phyloP scores from a whole-genome alignment of 2,329 filamentous ascomycete species.

The Kalmusia sp. region DNA sequence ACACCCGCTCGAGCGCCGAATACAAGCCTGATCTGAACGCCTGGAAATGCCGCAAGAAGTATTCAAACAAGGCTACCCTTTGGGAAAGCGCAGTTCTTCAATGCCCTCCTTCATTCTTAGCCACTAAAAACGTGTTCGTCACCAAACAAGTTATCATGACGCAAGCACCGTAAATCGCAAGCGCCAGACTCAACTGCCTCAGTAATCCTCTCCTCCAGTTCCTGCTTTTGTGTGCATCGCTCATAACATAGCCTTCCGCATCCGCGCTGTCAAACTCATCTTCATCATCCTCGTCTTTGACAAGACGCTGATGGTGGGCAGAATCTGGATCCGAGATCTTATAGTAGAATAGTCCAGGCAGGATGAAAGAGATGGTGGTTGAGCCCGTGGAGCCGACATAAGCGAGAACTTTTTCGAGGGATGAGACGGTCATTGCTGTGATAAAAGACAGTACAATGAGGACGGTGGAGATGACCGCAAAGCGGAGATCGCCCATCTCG shows the following conservation, averaged over 20 bases:
- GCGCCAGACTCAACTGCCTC: slow-evolving; percentile 73
- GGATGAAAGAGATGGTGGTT: slow-evolving; percentile 95
- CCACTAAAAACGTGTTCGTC: slow-evolving; percentile 83
- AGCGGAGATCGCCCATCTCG: slow-evolving; percentile 83
- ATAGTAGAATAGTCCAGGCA: slow-evolving; percentile 97
- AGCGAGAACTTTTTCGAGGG: slow-evolving; percentile 87
- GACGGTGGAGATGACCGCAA: slow-evolving; percentile 84
- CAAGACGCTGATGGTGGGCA: slow-evolving; percentile 80
- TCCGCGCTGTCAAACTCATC: slow-evolving; percentile 65
- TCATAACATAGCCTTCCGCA: slow-evolving; percentile 52
- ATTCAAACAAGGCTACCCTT: not conserved
- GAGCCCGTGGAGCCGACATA: slow-evolving; percentile 95
- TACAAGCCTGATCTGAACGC: no score
- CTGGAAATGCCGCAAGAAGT: not conserved
- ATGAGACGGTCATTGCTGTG: slow-evolving; percentile 88
- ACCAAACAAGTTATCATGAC: slow-evolving; percentile 90
- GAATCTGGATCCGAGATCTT: slow-evolving; percentile 94
- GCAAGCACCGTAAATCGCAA: slow-evolving; percentile 82
- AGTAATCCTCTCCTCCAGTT: slow-evolving; percentile 70
- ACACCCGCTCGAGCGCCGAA: no score
- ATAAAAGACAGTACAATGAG: slow-evolving; percentile 87
- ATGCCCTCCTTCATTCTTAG: slow-evolving; percentile 58
- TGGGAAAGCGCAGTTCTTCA: not conserved
- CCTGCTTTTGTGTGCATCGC: slow-evolving; percentile 61
- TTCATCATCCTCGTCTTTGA: slow-evolving; percentile 92